Conservation (phyloP, 257 asterid species). For the Rubia yunnanensis region DNA sequence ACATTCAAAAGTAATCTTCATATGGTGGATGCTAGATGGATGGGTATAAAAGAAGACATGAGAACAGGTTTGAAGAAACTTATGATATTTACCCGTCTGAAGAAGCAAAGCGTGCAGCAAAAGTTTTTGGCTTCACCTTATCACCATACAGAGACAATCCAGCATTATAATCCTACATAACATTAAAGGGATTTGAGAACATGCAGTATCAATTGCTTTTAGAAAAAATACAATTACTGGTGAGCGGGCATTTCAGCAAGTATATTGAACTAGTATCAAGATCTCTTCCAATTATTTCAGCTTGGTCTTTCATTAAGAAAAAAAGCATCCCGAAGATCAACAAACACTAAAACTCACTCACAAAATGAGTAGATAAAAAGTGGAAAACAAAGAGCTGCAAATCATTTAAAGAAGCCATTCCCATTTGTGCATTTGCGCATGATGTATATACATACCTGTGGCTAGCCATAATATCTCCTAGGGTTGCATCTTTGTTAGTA, state of each 20-base stretch:
- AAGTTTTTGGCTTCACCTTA: slow-evolving; percentile 79
- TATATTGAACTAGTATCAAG: not conserved
- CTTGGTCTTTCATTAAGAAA: too few relatives aligned
- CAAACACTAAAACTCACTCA: not conserved
- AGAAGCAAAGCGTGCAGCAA: slow-evolving; percentile 88
- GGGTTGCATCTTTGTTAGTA: too few relatives aligned
- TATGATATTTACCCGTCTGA: slow-evolving; percentile 61
- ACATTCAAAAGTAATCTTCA: not conserved
- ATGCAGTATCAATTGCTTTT: not conserved
- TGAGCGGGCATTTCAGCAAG: not conserved
- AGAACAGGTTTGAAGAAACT: slow-evolving; percentile 4
- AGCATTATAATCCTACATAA: slow-evolving; percentile 61
- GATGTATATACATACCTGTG: too few relatives aligned
- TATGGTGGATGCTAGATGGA: not conserved
- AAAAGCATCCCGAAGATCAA: not conserved
- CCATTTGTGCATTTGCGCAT: not conserved
- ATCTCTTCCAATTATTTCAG: not conserved
- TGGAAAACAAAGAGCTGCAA: not conserved
- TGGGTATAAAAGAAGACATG: not conserved
- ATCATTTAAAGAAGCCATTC: not conserved
- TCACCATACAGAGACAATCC: slow-evolving; percentile 91
- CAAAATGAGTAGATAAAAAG: not conserved
- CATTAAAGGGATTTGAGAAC: not conserved
- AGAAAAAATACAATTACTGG: not conserved
- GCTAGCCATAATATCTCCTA: not conserved